These are phyloP conservation scores for Puccinia hordei DNA, from an alignment of 1,284 basidiomycete genomes.

Conservation along the genomic window DNA sequence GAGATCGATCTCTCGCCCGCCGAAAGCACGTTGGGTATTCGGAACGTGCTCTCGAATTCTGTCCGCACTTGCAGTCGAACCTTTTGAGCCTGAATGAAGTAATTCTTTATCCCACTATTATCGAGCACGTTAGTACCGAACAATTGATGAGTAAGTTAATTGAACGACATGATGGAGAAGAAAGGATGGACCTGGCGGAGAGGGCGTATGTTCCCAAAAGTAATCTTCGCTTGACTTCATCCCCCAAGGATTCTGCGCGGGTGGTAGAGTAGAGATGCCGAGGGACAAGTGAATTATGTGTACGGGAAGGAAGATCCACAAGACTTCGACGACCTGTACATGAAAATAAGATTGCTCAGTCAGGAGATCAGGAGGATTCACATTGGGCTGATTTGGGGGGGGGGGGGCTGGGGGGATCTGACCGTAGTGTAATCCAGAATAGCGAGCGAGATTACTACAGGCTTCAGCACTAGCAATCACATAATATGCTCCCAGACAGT, in stretches of 20 bases:
- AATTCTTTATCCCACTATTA: slow-evolving; percentile 87
- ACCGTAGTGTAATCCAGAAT: slow-evolving; percentile 74
- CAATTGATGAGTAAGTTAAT: background rate
- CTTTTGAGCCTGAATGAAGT: slow-evolving; percentile 86
- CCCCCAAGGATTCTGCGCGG: slow-evolving; percentile 71
- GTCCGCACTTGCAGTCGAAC: slow-evolving; percentile 71
- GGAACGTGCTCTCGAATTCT: slow-evolving; percentile 76
- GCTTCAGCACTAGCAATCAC: slow-evolving; percentile 92
- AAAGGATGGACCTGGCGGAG: slow-evolving; percentile 74
- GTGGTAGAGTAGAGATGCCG: slow-evolving; percentile 56
- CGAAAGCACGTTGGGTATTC: slow-evolving; percentile 64
- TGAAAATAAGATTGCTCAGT: background rate
- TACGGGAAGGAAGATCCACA: slow-evolving; percentile 25
- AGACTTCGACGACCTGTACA: slow-evolving; percentile 27
- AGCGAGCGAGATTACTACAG: slow-evolving; percentile 86
- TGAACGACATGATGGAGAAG: background rate
- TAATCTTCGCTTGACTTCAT: slow-evolving; percentile 82
- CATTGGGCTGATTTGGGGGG: background rate
- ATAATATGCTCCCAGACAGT: slow-evolving; percentile 90
- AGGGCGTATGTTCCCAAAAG: slow-evolving; percentile 90
- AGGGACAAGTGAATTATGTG: slow-evolving; percentile 3
- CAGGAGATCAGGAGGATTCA: slow-evolving; percentile 19
- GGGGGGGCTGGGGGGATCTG: slow-evolving; percentile 58
- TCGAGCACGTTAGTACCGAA: background rate
- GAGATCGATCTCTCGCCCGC: background rate